Conservation (phyloP, 208 protist species). For the Leishmania martiniquensis region DNA sequence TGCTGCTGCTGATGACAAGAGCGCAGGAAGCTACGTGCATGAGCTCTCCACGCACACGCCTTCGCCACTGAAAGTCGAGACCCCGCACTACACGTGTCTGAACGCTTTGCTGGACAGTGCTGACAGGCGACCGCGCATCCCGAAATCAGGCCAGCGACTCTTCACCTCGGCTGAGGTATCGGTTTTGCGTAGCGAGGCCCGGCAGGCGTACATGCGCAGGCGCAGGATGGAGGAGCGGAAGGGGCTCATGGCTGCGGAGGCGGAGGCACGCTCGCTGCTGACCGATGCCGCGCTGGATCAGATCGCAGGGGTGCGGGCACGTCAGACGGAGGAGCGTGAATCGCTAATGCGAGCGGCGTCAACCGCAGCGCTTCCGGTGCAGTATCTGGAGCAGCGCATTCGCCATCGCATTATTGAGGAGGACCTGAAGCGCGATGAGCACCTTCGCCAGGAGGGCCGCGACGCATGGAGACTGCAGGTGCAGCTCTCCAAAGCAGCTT, state of each 20-base stretch:
- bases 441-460: slow-evolving; percentile 52
- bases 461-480: slow-evolving; percentile 55
- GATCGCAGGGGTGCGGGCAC: slow-evolving; percentile 1
- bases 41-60: not conserved
- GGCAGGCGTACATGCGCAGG: slow-evolving; percentile 9
- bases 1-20: not conserved
- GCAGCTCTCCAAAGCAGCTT: slow-evolving; percentile 1
- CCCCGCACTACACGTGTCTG: slow-evolving; percentile 4
- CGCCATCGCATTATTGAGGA: slow-evolving; percentile 16
- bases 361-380: slow-evolving; percentile 11
- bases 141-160: slow-evolving; percentile 13
- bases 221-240: slow-evolving; percentile 15
- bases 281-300: slow-evolving; percentile 8
- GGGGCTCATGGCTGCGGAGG: slow-evolving; percentile 17
- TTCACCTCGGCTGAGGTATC: slow-evolving; percentile 22
- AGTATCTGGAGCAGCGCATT: slow-evolving; percentile 32
- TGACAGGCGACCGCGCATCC: not conserved
- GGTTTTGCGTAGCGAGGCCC: slow-evolving; percentile 21
- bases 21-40: not conserved
- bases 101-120: not conserved
- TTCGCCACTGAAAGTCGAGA: slow-evolving; percentile 2
- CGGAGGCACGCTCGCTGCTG: slow-evolving; percentile 18
- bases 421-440: slow-evolving; percentile 12
- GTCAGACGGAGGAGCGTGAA: slow-evolving; percentile 1
- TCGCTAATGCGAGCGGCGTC: slow-evolving; percentile 16